phyloP scores from a whole-genome alignment of 148 eudicot genomes.

The Amaranthus palmeri region DNA sequence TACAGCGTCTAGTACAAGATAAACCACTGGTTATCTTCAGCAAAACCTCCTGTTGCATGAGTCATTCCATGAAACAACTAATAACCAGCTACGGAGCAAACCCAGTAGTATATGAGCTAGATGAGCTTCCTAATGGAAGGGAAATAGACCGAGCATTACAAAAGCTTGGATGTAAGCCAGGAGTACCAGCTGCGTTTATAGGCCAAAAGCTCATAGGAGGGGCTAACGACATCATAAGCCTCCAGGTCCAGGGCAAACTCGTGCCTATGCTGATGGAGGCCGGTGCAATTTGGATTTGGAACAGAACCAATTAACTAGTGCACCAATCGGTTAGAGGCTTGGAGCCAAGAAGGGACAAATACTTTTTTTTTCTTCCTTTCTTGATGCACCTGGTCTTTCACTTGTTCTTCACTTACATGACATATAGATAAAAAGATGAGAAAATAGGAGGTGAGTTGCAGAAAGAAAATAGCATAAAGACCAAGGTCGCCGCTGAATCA shows the following conservation, averaged over 20 bases:
- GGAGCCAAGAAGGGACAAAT: conserved; percentile 5
- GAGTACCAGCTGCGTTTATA: conserved; percentile 40
- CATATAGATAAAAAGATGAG: conserved; percentile 8
- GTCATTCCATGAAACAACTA: conserved; percentile 36
- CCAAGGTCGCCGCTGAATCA: conserved; percentile 1
- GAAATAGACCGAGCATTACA: conserved; percentile 39
- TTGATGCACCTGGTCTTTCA: not conserved
- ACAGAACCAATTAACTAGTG: conserved; percentile 26
- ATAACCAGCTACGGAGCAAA: conserved; percentile 37
- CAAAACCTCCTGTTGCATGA: conserved; percentile 37
- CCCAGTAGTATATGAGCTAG: conserved; percentile 37
- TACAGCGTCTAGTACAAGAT: conserved; percentile 28
- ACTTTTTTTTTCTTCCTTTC: not conserved
- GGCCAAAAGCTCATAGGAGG: conserved; percentile 44
- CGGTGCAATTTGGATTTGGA: conserved; percentile 40
- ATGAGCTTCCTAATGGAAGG: conserved; percentile 34
- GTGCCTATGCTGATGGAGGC: conserved; percentile 37
- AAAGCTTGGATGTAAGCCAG: conserved; percentile 36
- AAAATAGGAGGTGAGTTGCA: not conserved
- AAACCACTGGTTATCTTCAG: conserved; percentile 37
- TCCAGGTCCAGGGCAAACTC: conserved; percentile 35
- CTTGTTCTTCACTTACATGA: conserved; percentile 4
- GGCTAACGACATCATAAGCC: conserved; percentile 41
- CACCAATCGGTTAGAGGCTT: not conserved
- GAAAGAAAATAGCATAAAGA: conserved; percentile 8